Base-by-base conservation (phyloP, 495 filamentous ascomycete genomes). In the Tuber borchii region DNA sequence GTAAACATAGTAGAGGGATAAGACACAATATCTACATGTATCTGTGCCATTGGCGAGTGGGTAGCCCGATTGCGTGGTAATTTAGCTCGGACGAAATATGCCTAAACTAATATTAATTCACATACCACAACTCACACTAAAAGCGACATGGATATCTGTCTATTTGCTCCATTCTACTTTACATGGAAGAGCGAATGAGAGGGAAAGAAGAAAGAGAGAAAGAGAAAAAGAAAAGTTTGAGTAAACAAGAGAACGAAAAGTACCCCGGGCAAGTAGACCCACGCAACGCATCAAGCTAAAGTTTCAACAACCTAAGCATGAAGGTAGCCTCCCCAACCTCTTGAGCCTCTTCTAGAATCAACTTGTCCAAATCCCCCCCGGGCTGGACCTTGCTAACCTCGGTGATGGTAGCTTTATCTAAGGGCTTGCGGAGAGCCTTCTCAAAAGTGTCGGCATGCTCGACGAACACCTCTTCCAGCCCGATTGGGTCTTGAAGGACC, bases 251-350 rank as follows among this genome's bases (percentile, higher is more conserved):
- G 14, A 65, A 34, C 34, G 14, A 17, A 65, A 65, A 34, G 56
- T 65, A 17, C 14, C 56, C 3, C 56, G 14, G 7, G 26, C 5
- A 7, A 14, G 31, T 26, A 65, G 26, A 17, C 56, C 26, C 26
- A 65, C 56, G 5, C 2, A 26, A 9, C 12, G 3, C 56, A 16
- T 56, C 48, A 9, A 56, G 19, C 56, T 87, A 94, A 74, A 97
- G 85, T 86, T 90, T 94, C 74, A 97, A 84, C 77, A 97, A 83
- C 79, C 93, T 90, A 84, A 97, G 83, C 86, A 95, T 86, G 85
- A 97, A 94, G 12, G 90, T 93, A 0, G 93, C 92, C 81, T 92
- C 93, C 81, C 93, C 92, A 71, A 97, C 89, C 85, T 97, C 94
- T 78, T 94, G 91, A 84, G 97, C 91, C 83, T 97, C 95, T 83